These are phyloP conservation scores for Dispira parvispora DNA, from an alignment of 192 early-diverging fungal species.

Conservation along the genomic window DNA sequence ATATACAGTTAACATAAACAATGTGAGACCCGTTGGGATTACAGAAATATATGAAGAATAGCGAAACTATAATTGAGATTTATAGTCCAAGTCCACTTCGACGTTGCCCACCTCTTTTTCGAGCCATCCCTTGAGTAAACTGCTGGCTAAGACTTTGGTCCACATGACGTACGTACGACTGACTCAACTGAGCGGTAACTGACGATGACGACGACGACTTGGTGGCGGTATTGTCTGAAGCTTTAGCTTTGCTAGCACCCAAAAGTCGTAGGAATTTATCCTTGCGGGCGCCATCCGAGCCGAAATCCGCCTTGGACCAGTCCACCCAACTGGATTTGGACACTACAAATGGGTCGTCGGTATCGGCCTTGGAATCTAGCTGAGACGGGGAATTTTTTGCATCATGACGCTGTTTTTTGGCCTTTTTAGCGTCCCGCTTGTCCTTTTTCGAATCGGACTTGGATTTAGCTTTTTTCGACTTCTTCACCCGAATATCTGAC, in stretches of 20 bases:
- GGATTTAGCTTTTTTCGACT: not conserved
- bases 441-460: not conserved
- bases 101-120: no score
- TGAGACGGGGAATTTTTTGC: not conserved
- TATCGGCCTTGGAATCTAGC: no score
- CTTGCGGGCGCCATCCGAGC: not conserved
- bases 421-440: not conserved
- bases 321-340: not conserved
- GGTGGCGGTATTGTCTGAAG: not conserved
- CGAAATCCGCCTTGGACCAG: constrained; percentile 2
- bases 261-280: not conserved
- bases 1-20: no score
- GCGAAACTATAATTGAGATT: no score
- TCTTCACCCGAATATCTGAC: not conserved
- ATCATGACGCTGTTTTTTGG: not conserved
- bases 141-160: not conserved
- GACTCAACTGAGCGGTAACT: not conserved
- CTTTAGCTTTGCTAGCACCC: not conserved
- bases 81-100: no score
- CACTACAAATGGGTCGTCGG: not conserved
- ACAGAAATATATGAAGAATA: no score
- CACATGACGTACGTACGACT: not conserved
- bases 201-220: not conserved
- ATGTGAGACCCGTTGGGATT: no score
- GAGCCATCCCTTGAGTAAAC: not conserved